Evolutionary conservation across 495 filamentous ascomycete genomes (phyloP).

Genomic region (Xanthoparmelia taractica): DNA sequence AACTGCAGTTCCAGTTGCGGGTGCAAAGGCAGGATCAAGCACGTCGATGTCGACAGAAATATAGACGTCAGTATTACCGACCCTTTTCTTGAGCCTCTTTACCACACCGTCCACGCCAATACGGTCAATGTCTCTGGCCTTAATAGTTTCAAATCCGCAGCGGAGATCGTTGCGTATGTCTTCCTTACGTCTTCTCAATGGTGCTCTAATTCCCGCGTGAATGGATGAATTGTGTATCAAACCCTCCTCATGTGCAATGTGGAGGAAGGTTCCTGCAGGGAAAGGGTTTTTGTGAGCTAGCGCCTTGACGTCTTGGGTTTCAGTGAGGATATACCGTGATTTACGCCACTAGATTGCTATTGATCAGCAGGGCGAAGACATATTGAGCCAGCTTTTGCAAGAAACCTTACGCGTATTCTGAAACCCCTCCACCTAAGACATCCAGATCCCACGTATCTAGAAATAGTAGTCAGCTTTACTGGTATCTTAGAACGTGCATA

Average conservation of each 20-base stretch:
- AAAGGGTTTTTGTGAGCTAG: background rate
- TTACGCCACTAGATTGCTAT: constrained; percentile 31
- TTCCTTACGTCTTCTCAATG: constrained; percentile 35
- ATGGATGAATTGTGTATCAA: constrained; percentile 42
- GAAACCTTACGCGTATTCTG: constrained; percentile 4
- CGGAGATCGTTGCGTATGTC: constrained; percentile 43
- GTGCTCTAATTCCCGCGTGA: constrained; percentile 45
- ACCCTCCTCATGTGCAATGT: constrained; percentile 48
- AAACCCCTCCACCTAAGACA: constrained; percentile 4
- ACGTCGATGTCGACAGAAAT: constrained; percentile 48
- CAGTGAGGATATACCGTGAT: constrained; percentile 33
- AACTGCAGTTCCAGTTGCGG: constrained; percentile 45
- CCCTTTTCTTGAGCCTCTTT: constrained; percentile 34
- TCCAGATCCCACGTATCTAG: constrained; percentile 12
- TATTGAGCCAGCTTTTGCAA: too few species aligned
- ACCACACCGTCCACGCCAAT: constrained; percentile 35
- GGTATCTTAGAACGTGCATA: background rate
- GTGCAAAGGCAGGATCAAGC: constrained; percentile 46
- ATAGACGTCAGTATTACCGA: constrained; percentile 32
- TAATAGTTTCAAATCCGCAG: constrained; percentile 45
- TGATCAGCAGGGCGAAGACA: constrained; percentile 2
- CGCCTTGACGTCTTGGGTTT: background rate
- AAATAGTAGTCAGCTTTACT: background rate
- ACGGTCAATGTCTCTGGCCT: constrained; percentile 44
- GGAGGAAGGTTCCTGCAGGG: constrained; percentile 37